Base-by-base conservation (phyloP, 352 stramenopile species). In the Phytopythium vexans region DNA sequence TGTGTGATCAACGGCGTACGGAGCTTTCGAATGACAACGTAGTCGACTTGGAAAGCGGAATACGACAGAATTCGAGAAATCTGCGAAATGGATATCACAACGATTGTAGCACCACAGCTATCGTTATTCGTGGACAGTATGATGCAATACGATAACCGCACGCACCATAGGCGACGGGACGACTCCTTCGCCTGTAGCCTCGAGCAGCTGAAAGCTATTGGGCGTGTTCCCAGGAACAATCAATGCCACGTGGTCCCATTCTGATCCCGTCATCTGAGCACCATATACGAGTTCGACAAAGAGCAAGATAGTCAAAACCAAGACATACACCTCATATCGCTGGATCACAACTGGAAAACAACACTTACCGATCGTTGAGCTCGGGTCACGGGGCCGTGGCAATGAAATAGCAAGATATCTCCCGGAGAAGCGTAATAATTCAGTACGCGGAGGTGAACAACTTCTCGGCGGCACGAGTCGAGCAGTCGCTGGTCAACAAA, bases 171-270 rank as follows among this genome's bases (percentile, higher is more conserved):
- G 70, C 9, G 72, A 64, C 8, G 71, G 54, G 3, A 72, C 78
- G n/a, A 89, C 78, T 1, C 78, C 75, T 11, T 89, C 78, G 4
- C 78, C 74, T 7, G 78, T 89, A 12, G 75, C 78, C 36, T 89
- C 78, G 0, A 89, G 56, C 4, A 89, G 61, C 35, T 79, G 53
- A n/a, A 82, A 67, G 3, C 10, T 21, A 0, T 51, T 44, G 1
- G 50, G 52, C 14, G 54, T 56, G 21, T 54, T 15, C 8, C 60
- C 51, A 31, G 61, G 67, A 15, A 87, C 69, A 34, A 89, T 70
- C 4, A 89, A 43, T 0, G 60, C 78, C 8, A 87, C 68, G 44
- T 89, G 78, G 36, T 89, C 78, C 78, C 78, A 89, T 62, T 89
- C 71, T 0, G 78, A 75, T 12, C 73, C 63, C 6, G 78, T 88